phyloP scores from a whole-genome alignment of 2,329 filamentous ascomycete species.

The Trichoderma polysporum region DNA sequence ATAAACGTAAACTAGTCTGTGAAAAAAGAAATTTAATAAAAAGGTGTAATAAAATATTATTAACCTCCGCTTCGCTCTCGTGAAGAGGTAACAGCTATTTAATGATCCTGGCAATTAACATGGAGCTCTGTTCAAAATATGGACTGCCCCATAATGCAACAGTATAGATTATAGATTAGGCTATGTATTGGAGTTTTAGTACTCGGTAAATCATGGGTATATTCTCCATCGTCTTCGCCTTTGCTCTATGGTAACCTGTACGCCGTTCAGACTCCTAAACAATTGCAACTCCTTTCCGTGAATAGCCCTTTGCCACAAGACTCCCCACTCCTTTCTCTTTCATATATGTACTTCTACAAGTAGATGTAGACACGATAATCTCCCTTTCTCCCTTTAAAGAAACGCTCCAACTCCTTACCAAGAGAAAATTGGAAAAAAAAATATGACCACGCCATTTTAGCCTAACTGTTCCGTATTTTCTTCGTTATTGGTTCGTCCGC shows the following conservation, averaged over 20 bases:
- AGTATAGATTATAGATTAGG: too few species aligned
- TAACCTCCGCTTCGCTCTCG: too few species aligned
- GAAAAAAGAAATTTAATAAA: too few species aligned
- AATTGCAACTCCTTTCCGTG: neutral
- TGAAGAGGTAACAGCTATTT: too few species aligned
- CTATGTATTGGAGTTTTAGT: neutral
- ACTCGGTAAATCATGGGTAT: neutral
- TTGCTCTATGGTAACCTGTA: neutral
- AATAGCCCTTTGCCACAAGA: neutral
- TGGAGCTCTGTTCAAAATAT: neutral
- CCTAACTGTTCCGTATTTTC: neutral
- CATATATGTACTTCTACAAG: neutral
- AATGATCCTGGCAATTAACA: too few species aligned
- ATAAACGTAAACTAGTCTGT: too few species aligned
- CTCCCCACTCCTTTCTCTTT: neutral
- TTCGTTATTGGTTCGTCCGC: neutral
- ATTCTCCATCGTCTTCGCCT: neutral
- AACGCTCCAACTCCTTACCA: neutral
- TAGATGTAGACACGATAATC: neutral
- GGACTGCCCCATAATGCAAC: neutral
- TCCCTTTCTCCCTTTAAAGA: neutral
- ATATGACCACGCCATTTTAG: too few species aligned
- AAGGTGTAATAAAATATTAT: too few species aligned
- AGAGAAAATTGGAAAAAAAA: neutral
- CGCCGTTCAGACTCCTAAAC: neutral